These are phyloP conservation scores for Pythium plurisporium DNA, from an alignment of 352 stramenopile genomes.

Conservation along the genomic window DNA sequence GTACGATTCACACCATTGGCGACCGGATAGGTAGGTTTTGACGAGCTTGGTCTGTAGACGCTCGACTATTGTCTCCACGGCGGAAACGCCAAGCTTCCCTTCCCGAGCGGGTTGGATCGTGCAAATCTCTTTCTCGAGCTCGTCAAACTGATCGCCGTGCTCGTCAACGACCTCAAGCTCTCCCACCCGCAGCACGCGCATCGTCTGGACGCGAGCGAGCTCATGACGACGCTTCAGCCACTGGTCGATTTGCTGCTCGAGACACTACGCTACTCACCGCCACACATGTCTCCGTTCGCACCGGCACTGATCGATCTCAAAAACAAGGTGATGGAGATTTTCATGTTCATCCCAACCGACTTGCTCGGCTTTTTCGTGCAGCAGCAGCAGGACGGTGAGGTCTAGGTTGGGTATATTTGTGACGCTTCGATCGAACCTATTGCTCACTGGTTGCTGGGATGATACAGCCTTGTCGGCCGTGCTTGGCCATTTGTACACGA, in stretches of 20 bases:
- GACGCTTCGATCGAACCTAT: background rate
- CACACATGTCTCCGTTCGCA: slow-evolving; percentile 29
- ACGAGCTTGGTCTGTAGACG: slow-evolving; percentile 26
- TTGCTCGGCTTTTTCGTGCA: slow-evolving; percentile 44
- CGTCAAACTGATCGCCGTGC: slow-evolving; percentile 51
- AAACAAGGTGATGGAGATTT: slow-evolving; percentile 59
- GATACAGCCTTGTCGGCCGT: slow-evolving; percentile 24
- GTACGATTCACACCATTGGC: slow-evolving; percentile 14
- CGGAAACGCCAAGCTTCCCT: slow-evolving; percentile 1
- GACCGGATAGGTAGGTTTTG: background rate
- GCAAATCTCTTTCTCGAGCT: slow-evolving; percentile 41
- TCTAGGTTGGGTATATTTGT: background rate
- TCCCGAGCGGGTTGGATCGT: slow-evolving; percentile 22
- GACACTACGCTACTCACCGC: slow-evolving; percentile 29
- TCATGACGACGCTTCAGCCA: slow-evolving; percentile 16
- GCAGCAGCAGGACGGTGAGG: slow-evolving; percentile 27
- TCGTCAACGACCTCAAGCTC: slow-evolving; percentile 45
- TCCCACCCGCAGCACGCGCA: background rate
- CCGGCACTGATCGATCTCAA: slow-evolving; percentile 41
- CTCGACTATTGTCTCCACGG: slow-evolving; percentile 34
- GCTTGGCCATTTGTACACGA: slow-evolving; percentile 43
- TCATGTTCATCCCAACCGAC: slow-evolving; percentile 48
- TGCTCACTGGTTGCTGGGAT: background rate
- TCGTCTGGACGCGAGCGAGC: background rate
- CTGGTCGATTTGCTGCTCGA: slow-evolving; percentile 45